Base-by-base conservation (phyloP, 2,329 filamentous ascomycete genomes). In the Chrysoporthe austroafricana region DNA sequence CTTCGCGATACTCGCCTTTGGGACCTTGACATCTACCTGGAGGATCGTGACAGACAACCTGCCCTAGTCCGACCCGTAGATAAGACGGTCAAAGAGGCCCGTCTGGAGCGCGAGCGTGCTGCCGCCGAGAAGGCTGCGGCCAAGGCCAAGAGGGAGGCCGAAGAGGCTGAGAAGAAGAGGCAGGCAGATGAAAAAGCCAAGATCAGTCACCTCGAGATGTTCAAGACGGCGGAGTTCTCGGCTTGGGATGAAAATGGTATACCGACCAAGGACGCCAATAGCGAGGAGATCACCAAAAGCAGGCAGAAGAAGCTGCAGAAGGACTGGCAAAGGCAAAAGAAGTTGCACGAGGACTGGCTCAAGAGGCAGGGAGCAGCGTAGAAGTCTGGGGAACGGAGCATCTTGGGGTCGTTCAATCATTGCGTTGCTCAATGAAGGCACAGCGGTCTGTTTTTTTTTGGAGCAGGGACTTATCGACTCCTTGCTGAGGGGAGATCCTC, bases 291-390 rank as follows among this genome's bases (percentile, higher is more conserved):
- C n/a, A 83, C 87, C 11, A 91, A 92, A 80, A 87, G 83, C 66
- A 83, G 82, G 73, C 76, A 75, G 46, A 92, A 92, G 83, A 91
- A 89, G 80, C 75, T 92, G 70, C 84, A 79, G 76, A 92, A 92
- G 80, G 87, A 89, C 69, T 92, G 89, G 89, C 88, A 91, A 74
- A 85, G 81, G 73, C 90, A 92, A 81, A 91, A 89, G 81, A 91
- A 90, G 81, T 72, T 84, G 72, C 86, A 89, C 77, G 88, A 91
- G 73, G 80, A 80, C 63, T 88, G 81, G 77, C 66, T 75, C 21
- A 70, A 67, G 68, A 56, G 58, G 43, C 68, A 69, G 63, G 64
- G 50, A 32, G 26, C 60, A 2, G 52, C 60, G 43, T 66, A 66
- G 64, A 32, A 43, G 36, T 52, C 32, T 21, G 18, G 56, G 11